phyloP scores from a whole-genome alignment of 495 filamentous ascomycete species.

The Daldinia decipiens region DNA sequence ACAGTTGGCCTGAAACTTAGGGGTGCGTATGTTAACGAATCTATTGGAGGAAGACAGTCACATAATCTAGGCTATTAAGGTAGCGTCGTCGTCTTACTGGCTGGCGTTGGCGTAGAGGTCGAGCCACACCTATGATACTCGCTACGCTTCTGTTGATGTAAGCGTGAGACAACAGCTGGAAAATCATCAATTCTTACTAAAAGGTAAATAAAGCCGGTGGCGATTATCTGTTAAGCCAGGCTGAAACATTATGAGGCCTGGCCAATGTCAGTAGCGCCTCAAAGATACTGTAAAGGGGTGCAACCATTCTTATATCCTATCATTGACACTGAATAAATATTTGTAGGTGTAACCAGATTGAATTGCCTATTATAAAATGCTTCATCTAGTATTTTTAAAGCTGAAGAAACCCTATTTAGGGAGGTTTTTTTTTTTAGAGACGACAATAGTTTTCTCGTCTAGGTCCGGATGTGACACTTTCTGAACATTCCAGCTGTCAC shows the following conservation, averaged over 20 bases:
- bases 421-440: not conserved
- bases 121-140: not conserved
- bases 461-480: not conserved
- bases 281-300: not conserved
- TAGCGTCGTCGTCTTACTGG: not conserved
- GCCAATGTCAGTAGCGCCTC: not conserved
- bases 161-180: not conserved
- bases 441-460: not conserved
- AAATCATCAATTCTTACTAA: not conserved
- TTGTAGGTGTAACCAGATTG: not conserved
- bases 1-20: not conserved
- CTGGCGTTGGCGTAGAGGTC: not conserved
- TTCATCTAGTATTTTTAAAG: not conserved
- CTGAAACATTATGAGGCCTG: not conserved
- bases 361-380: not conserved
- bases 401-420: not conserved
- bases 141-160: not conserved
- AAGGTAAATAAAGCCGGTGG: not conserved
- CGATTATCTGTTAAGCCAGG: not conserved
- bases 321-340: not conserved
- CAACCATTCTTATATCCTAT: not conserved
- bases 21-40: not conserved
- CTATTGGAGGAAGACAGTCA: not conserved
- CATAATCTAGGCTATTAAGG: not conserved
- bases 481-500: not conserved